phyloP scores from a whole-genome alignment of 176 grass and related monocot species.

The Aegilops longissima region DNA sequence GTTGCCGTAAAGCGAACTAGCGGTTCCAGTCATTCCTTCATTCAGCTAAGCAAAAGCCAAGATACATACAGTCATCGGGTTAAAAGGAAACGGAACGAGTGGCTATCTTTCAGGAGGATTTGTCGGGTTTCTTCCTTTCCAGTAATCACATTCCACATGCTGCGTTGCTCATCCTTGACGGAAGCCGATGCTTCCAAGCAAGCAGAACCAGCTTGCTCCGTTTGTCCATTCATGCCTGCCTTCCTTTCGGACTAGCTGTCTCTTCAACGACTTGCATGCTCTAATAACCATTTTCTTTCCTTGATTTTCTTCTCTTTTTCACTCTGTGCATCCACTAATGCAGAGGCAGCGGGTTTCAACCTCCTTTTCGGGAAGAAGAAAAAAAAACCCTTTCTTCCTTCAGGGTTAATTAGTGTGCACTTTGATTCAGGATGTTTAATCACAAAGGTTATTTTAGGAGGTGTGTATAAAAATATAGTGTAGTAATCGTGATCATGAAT shows the following conservation, averaged over 20 bases:
- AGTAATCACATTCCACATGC: background rate
- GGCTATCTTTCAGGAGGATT: background rate
- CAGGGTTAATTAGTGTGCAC: background rate
- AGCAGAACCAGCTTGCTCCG: background rate
- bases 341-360: no score
- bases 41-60: background rate
- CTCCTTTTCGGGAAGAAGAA: no score
- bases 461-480: background rate
- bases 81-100: background rate
- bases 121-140: background rate
- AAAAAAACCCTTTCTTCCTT: background rate
- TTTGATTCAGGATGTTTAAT: background rate
- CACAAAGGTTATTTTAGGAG: background rate
- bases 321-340: no score
- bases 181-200: slow-evolving; percentile 16
- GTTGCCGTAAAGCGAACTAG: background rate
- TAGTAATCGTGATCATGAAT: background rate
- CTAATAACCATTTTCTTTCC: background rate
- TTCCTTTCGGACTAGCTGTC: background rate
- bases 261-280: background rate
- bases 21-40: background rate
- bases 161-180: background rate
- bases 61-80: background rate
- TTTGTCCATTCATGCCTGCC: background rate
- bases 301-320: background rate